Conservation (phyloP, 106 monocot species). For the Cymbidium sinense region DNA sequence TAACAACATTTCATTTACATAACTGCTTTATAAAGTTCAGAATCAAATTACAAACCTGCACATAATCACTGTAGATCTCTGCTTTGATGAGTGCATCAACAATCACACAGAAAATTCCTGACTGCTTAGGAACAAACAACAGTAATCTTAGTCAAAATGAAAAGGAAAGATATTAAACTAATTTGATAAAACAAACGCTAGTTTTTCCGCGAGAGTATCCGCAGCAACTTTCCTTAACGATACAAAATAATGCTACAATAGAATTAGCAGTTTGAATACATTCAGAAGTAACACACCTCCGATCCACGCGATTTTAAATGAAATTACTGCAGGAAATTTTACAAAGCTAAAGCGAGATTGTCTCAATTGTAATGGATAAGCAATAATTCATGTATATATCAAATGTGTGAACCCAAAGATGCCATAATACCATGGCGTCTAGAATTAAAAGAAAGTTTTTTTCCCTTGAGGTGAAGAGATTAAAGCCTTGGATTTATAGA, state of each 20-base stretch:
- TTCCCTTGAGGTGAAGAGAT: background rate
- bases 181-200: background rate
- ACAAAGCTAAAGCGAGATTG: background rate
- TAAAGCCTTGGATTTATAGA: background rate
- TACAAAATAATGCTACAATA: background rate
- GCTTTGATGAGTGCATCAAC: constrained; percentile 55
- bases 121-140: constrained; percentile 17
- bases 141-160: background rate
- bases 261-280: background rate
- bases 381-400: background rate
- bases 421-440: background rate
- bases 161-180: background rate
- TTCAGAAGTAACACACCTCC: background rate
- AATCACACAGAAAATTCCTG: constrained; percentile 55
- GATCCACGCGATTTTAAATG: background rate
- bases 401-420: background rate
- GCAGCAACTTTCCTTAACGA: background rate
- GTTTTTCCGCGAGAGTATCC: background rate
- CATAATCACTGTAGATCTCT: constrained; percentile 65
- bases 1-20: background rate
- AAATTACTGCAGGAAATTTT: background rate
- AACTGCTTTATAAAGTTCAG: background rate
- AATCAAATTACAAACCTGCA: constrained; percentile 48
- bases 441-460: background rate
- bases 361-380: background rate